A percentile compares a stretch with the other conserved stretches of the same genome.
phyloP scores from a whole-genome alignment of 352 stramenopile species.

The Saprolegnia diclina region DNA sequence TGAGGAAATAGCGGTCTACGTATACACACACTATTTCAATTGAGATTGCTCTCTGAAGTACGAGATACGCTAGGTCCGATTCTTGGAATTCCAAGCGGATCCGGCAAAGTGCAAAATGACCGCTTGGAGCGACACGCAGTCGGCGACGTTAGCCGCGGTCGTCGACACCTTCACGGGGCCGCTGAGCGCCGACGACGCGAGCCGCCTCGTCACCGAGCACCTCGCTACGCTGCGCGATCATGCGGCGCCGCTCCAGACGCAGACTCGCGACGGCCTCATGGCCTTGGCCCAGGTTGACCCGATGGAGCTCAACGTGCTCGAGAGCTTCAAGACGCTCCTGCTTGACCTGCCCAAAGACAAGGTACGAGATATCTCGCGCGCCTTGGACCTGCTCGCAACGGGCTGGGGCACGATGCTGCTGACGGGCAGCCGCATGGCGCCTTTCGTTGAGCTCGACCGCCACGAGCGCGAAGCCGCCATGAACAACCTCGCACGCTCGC shows the following conservation, averaged over 20 bases:
- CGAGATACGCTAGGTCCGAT: no score
- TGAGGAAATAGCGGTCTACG: no score
- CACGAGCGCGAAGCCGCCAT: slow-evolving; percentile 18
- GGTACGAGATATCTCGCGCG: background rate
- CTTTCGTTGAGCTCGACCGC: slow-evolving; percentile 17
- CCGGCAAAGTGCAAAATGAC: slow-evolving; percentile 6
- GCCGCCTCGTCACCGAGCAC: slow-evolving; percentile 9
- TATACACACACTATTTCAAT: no score
- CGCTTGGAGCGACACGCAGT: slow-evolving; percentile 1
- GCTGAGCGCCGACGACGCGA: background rate
- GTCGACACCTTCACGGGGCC: slow-evolving; percentile 8
- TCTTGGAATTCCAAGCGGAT: background rate
- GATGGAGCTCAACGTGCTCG: slow-evolving; percentile 5
- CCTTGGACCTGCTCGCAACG: slow-evolving; percentile 19
- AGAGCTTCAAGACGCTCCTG: background rate
- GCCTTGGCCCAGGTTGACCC: background rate
- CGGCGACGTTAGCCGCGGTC: slow-evolving; percentile 11
- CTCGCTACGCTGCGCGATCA: slow-evolving; percentile 1
- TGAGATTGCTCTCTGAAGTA: no score
- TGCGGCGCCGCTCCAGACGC: background rate
- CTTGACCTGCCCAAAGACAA: slow-evolving; percentile 16
- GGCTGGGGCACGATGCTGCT: slow-evolving; percentile 22
- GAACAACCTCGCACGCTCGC: background rate
- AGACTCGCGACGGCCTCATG: background rate
- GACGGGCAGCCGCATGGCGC: slow-evolving; percentile 10